Percentiles rank a stretch among this genome's conserved stretches.
Conservation (phyloP, 805 yeast genomes). For the Wickerhamomyces subpelliculosus region DNA sequence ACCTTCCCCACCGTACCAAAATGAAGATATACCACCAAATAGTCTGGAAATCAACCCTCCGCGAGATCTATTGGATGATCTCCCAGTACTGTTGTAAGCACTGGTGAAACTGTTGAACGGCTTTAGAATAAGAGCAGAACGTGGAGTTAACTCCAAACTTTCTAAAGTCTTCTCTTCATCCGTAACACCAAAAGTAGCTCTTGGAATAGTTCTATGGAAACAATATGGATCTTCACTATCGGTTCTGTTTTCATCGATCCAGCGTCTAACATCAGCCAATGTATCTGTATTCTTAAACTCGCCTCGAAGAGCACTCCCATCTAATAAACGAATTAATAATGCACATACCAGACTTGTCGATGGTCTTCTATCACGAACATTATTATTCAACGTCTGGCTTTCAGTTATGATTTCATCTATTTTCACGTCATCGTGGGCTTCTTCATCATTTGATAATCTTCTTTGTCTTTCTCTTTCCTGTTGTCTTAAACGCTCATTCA, state of each 20-base stretch:
- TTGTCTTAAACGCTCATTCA: slow-evolving; percentile 11
- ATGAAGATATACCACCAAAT: slow-evolving; percentile 26
- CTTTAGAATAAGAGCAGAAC: slow-evolving; percentile 70
- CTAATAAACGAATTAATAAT: slow-evolving; percentile 56
- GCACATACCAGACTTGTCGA: slow-evolving; percentile 25
- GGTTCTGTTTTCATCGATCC: slow-evolving; percentile 48
- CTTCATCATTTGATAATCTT: slow-evolving; percentile 14
- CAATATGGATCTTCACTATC: slow-evolving; percentile 38
- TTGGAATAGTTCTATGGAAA: slow-evolving; percentile 49
- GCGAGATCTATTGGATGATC: slow-evolving; percentile 5
- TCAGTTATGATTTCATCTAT: slow-evolving; percentile 15
- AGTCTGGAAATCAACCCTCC: slow-evolving; percentile 26
- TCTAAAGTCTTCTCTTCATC: slow-evolving; percentile 52
- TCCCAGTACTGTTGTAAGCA: slow-evolving; percentile 21
- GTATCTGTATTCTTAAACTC: slow-evolving; percentile 40
- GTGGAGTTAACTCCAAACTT: slow-evolving; percentile 55
- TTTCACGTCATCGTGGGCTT: slow-evolving; percentile 22
- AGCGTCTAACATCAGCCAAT: slow-evolving; percentile 51
- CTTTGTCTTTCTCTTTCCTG: slow-evolving; percentile 14
- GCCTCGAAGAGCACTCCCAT: slow-evolving; percentile 53
- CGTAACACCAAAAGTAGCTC: slow-evolving; percentile 52
- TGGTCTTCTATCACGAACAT: slow-evolving; percentile 10
- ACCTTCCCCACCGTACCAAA: slow-evolving; percentile 22
- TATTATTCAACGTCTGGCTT: slow-evolving; percentile 12
- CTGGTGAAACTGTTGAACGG: slow-evolving; percentile 36